Percentiles rank a stretch among this genome's conserved stretches.
Evolutionary conservation across 2,329 filamentous ascomycete genomes (phyloP).

Genomic region (Endocalyx cinctus): DNA sequence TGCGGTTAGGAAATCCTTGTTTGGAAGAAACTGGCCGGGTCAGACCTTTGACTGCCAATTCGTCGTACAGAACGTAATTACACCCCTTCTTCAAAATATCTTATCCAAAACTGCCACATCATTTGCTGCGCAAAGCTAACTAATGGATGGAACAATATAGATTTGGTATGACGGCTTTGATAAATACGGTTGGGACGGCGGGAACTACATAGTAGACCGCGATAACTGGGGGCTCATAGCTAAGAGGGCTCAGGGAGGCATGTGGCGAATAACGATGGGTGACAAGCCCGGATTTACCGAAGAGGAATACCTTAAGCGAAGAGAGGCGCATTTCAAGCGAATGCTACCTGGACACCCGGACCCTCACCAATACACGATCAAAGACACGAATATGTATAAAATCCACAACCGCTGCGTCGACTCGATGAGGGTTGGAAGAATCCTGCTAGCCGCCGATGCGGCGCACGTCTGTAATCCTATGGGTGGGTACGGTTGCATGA

Average conservation of each 20-base stretch:
- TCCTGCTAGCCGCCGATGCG: conserved; percentile 7
- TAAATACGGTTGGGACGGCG: conserved; percentile 2
- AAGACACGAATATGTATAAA: conserved; percentile 5
- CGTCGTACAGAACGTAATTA: conserved; percentile 7
- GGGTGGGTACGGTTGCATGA: conserved; percentile 7
- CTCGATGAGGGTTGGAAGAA: conserved; percentile 4
- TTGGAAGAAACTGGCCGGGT: conserved; percentile 7
- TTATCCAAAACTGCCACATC: too few species aligned
- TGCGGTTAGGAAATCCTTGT: conserved; percentile 6
- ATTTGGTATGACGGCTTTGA: conserved; percentile 2
- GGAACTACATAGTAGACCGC: conserved; percentile 3
- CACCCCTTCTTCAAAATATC: too few species aligned
- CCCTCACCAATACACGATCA: conserved; percentile 5
- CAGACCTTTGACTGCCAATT: conserved; percentile 6
- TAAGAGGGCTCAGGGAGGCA: conserved; percentile 2
- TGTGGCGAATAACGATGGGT: conserved; percentile 6
- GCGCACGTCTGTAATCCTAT: conserved; percentile 9
- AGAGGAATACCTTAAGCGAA: conserved; percentile 6
- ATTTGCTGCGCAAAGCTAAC: too few species aligned
- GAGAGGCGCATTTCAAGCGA: conserved; percentile 1
- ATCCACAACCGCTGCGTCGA: conserved; percentile 8
- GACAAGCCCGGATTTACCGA: conserved; percentile 5
- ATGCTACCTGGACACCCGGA: conserved; percentile 8
- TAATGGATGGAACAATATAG: too few species aligned
- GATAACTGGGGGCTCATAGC: conserved; percentile 1